Conservation (phyloP, 1,284 basidiomycete species). For the Boletellus deceptivus region DNA sequence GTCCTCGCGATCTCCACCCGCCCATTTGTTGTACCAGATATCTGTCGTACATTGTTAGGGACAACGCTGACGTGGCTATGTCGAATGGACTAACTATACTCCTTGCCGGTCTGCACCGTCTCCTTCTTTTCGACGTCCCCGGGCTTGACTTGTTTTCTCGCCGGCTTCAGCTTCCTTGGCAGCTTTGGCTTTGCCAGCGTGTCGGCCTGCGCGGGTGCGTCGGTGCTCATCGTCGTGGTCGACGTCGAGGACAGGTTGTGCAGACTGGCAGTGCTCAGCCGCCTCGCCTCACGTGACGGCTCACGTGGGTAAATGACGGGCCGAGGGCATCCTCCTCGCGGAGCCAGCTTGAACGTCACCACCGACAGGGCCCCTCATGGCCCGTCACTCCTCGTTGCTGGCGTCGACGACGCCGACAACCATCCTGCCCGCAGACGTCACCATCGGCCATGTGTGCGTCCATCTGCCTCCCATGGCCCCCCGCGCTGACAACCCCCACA, state of each 20-base stretch:
- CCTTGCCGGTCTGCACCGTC: slow-evolving; percentile 88
- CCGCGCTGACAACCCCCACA: slow-evolving; percentile 8
- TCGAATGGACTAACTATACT: slow-evolving; percentile 71
- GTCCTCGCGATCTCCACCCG: slow-evolving; percentile 92
- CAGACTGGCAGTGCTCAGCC: neutral
- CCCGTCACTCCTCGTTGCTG: slow-evolving; percentile 45
- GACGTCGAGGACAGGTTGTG: neutral
- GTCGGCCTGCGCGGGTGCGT: slow-evolving; percentile 15
- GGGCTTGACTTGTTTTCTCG: slow-evolving; percentile 85
- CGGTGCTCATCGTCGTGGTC: slow-evolving; percentile 25
- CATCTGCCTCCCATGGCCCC: neutral
- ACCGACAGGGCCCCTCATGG: slow-evolving; percentile 36
- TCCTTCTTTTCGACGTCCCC: slow-evolving; percentile 89
- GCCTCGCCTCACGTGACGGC: slow-evolving; percentile 23
- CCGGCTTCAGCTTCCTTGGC: slow-evolving; percentile 71
- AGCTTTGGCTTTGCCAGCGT: slow-evolving; percentile 18
- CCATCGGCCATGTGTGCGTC: slow-evolving; percentile 72
- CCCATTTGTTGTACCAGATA: slow-evolving; percentile 99
- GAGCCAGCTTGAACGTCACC: slow-evolving; percentile 15
- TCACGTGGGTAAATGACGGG: slow-evolving; percentile 20
- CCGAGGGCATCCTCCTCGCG: slow-evolving; percentile 11
- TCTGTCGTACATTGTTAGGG: slow-evolving; percentile 50
- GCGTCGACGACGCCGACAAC: slow-evolving; percentile 45
- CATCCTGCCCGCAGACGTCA: slow-evolving; percentile 48
- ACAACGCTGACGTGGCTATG: neutral